These are phyloP conservation scores for Cnidoscolus chayamansa DNA, from an alignment of 441 rosid species.

Conservation along the genomic window DNA sequence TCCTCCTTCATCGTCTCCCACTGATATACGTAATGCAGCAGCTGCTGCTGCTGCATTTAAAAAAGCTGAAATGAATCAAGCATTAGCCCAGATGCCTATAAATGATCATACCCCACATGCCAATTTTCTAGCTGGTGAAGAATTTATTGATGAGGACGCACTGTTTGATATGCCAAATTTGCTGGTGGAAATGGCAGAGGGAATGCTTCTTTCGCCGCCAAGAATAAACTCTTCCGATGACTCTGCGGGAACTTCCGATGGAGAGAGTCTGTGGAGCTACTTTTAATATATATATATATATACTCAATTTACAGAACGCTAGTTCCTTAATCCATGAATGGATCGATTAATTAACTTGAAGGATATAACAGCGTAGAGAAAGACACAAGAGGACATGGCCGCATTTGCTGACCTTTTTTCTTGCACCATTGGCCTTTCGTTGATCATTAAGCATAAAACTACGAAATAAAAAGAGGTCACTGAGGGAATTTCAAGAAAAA, in stretches of 20 bases:
- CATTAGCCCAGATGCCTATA: not conserved
- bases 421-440: not conserved
- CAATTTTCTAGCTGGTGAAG: conserved; percentile 13
- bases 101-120: not conserved
- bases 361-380: not conserved
- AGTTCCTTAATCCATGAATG: not conserved
- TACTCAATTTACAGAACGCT: not conserved
- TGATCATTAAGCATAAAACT: not conserved
- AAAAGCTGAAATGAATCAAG: conserved; percentile 25
- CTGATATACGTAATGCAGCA: conserved; percentile 71
- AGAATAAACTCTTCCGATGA: conserved; percentile 59
- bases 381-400: conserved; percentile 1
- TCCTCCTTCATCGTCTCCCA: conserved; percentile 55
- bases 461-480: not conserved
- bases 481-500: not conserved
- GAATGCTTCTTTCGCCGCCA: conserved; percentile 83
- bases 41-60: conserved; percentile 45
- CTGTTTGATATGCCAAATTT: conserved; percentile 72
- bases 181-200: conserved; percentile 85
- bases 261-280: conserved; percentile 74
- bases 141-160: conserved; percentile 72
- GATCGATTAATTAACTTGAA: not conserved
- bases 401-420: conserved; percentile 4
- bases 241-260: conserved; percentile 57
- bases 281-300: conserved; percentile 2